Evolutionary conservation across 2,329 filamentous ascomycete genomes (phyloP).

Genomic region (Claviceps quebecensis): DNA sequence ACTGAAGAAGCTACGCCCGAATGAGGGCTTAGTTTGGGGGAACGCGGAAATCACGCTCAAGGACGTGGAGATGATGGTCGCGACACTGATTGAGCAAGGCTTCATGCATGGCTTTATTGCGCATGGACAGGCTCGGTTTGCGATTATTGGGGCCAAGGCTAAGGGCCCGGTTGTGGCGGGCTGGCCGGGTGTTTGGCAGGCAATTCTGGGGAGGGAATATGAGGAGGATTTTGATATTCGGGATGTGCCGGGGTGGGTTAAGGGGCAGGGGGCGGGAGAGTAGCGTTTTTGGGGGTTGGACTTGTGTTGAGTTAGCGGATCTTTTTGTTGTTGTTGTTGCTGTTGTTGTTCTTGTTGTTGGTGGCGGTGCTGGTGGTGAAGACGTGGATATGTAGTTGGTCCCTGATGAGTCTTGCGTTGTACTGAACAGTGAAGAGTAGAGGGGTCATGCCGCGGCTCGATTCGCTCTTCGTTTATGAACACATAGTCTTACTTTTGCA

Average conservation of each 20-base stretch:
- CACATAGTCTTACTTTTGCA: too few relatives aligned
- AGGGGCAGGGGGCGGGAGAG: slow-evolving; percentile 14
- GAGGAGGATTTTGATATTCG: slow-evolving; percentile 46
- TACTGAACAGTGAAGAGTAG: too few relatives aligned
- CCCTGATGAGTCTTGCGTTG: too few relatives aligned
- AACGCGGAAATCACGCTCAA: slow-evolving; percentile 44
- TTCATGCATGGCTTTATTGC: slow-evolving; percentile 75
- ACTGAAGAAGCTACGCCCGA: slow-evolving; percentile 34
- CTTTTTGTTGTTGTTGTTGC: too few relatives aligned
- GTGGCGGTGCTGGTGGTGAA: too few relatives aligned
- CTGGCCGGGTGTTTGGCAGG: slow-evolving; percentile 62
- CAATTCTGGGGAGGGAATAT: slow-evolving; percentile 46
- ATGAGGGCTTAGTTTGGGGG: slow-evolving; percentile 49
- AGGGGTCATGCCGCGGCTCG: too few relatives aligned
- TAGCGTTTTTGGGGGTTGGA: neutral
- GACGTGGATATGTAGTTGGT: too few relatives aligned
- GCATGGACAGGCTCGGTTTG: slow-evolving; percentile 62
- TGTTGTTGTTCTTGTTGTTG: too few relatives aligned
- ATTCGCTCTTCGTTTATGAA: too few relatives aligned
- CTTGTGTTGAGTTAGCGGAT: neutral
- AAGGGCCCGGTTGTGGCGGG: slow-evolving; percentile 52
- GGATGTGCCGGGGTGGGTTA: slow-evolving; percentile 66
- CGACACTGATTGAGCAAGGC: slow-evolving; percentile 65
- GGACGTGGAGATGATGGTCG: slow-evolving; percentile 65
- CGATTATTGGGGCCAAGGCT: slow-evolving; percentile 63